These are phyloP conservation scores for Populus hybrid DNA, from an alignment of 441 rosid species.

Conservation along the genomic window DNA sequence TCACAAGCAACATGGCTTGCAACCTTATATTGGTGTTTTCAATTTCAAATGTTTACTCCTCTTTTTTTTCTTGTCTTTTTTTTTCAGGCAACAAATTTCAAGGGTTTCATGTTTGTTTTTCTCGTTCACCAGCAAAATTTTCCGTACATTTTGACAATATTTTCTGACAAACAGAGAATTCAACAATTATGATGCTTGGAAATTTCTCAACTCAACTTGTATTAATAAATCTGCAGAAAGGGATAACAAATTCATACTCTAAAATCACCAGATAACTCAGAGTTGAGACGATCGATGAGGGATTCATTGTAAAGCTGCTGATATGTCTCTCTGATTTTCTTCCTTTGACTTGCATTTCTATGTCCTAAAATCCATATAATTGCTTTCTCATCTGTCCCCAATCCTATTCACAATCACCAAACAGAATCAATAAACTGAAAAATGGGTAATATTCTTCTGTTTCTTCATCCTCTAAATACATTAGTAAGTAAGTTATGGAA, in stretches of 20 bases:
- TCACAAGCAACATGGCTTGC: not conserved
- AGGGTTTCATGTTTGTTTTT: not conserved
- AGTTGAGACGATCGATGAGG: constrained; percentile 52
- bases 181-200: not conserved
- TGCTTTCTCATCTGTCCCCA: constrained; percentile 72
- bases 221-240: not conserved
- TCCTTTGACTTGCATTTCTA: constrained; percentile 75
- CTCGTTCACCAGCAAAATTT: not conserved
- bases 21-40: not conserved
- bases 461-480: not conserved
- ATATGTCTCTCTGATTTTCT: constrained; percentile 58
- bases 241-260: constrained; percentile 30
- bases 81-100: not conserved
- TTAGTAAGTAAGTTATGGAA: not conserved
- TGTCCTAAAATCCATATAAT: constrained; percentile 57
- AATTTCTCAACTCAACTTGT: not conserved
- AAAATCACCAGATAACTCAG: constrained; percentile 83
- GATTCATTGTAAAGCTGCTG: constrained; percentile 48
- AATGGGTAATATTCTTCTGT: not conserved
- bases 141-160: no score
- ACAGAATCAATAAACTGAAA: not conserved
- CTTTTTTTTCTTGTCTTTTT: no score
- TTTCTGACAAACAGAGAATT: not conserved
- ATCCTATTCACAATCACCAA: constrained; percentile 35
- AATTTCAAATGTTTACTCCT: no score